Base-by-base conservation (phyloP, 2,329 filamentous ascomycete genomes). In the Grosmannia huntii region DNA sequence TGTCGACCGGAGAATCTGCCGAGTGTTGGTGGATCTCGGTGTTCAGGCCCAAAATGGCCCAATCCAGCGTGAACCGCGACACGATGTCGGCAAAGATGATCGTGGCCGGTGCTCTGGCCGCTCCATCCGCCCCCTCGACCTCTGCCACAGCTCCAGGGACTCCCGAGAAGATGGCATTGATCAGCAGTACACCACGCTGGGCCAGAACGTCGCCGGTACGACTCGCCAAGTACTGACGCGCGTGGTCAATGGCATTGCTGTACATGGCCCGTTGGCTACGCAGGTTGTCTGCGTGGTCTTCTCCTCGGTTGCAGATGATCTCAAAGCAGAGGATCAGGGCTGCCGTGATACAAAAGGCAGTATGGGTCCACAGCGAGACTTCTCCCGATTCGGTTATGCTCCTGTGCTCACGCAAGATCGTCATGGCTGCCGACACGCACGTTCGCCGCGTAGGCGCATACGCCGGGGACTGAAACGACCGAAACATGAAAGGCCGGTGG, bases 361-460 rank as follows among this genome's bases (percentile, higher is more conserved):
- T 64, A 28, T 66, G 65, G 3, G 63, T 66, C 66, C 66, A 68
- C 33, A 67, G 60, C 0, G 65, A 64, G 16, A 66, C 58, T 11
- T 59, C 59, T 28, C 63, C 61, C 6, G 60, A 58, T 3, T 60
- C 60, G 14, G 60, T 60, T 10, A 62, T 60, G 23, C 60, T 61
- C 46, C 60, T 61, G 57, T 66, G 62, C 49, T 67, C 64, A 0
- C 64, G 61, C 57, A 72, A 44, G 21, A 71, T 71, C 1, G 69
- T 71, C 62, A 68, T 67, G 12, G 70, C 67, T 10, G 70, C 70
- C 0, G 69, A 66, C 27, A 70, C 66, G 56, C 69, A 71, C 5
- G 69, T 72, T 4, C 65, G 64, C 31, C 69, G 63, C 9, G 69
- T 69, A 25, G 68, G 64, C 19, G 48, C 57, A 50, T 70, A 71